Evolutionary conservation across 352 stramenopile species (phyloP).

Genomic region (Globisporangium paddicum): DNA sequence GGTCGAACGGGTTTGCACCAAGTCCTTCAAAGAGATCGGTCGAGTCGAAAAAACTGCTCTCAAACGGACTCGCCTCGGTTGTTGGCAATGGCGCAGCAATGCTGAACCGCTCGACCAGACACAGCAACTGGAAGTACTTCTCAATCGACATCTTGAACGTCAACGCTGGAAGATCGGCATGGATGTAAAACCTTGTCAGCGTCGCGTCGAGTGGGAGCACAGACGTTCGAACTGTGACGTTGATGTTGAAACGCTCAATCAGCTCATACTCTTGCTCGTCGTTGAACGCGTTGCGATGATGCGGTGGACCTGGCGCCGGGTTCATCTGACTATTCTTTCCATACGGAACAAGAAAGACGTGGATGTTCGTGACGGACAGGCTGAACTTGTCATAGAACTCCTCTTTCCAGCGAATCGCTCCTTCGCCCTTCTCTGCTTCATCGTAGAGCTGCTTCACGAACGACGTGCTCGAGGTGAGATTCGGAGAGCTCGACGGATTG

Average conservation of each 20-base stretch:
- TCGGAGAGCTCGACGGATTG: slow-evolving; percentile 38
- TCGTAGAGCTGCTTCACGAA: slow-evolving; percentile 87
- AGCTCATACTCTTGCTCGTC: slow-evolving; percentile 71
- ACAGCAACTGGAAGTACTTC: slow-evolving; percentile 74
- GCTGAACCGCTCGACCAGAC: slow-evolving; percentile 57
- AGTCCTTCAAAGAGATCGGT: slow-evolving; percentile 16
- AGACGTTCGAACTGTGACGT: slow-evolving; percentile 79
- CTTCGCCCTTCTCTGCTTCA: slow-evolving; percentile 79
- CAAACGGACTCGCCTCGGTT: slow-evolving; percentile 7
- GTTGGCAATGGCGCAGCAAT: slow-evolving; percentile 14
- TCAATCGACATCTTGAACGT: slow-evolving; percentile 84
- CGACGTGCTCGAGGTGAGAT: slow-evolving; percentile 48
- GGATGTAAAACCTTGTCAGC: slow-evolving; percentile 76
- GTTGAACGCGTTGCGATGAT: slow-evolving; percentile 35
- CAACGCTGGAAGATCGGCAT: slow-evolving; percentile 77
- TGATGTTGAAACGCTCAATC: slow-evolving; percentile 84
- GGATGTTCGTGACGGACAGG: slow-evolving; percentile 75
- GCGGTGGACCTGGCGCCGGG: slow-evolving; percentile 22
- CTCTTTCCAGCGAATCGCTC: slow-evolving; percentile 85
- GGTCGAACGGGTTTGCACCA: slow-evolving; percentile 17
- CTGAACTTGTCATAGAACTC: slow-evolving; percentile 91
- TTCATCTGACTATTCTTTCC: slow-evolving; percentile 28
- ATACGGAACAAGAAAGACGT: slow-evolving; percentile 77
- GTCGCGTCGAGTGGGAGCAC: slow-evolving; percentile 82
- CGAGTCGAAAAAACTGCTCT: slow-evolving; percentile 14